Evolutionary conservation across 2,329 filamentous ascomycete species (phyloP), one percentile per base, ranked within the genome.

Genomic region (Stromatinia cepivora): DNA sequence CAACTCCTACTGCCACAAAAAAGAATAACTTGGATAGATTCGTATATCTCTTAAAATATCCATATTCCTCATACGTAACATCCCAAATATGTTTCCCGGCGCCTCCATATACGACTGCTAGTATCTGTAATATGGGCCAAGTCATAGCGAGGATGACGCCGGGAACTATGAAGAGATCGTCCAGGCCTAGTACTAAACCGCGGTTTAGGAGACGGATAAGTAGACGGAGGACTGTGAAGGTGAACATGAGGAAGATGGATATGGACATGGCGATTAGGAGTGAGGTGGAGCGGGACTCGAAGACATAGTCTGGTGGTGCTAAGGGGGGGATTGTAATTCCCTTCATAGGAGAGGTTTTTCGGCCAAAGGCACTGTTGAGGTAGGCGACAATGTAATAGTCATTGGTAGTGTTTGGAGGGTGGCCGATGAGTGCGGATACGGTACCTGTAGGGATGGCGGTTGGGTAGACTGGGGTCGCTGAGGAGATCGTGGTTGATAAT

Each of bases 11-110:
- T 97, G 95, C 79, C 92, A 97, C 75, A 92, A 94, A 76, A 93
- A 98, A 79, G 93, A 98, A 76, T 97, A 94, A 94, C 97, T 97
- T 78, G 92, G 93, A 70, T 97, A 98, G 80, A 91, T 92, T 48
- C 93, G 94, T 64, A 93, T 94, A 56, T 92, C 90, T 66, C 82
- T 94, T 50, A 94, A 76, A 78, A 57, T 73, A 62, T 39, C 75
- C 72, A 62, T 77, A 76, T 53, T 80, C 75, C 31, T 76, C 73
- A 45, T 80, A 80, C 0, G 79, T 80, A 10, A 75, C 69, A 58
- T 80, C 77, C 73, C 76, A 80, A 0, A 75, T 70, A 66, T 78
- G 77, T 45, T 75, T 73, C 17, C 76, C 76, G 2, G 67, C 74
- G 56, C 74, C 77, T 20, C 73, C 79, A 65, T 73, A 72, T 10